These are phyloP conservation scores for Sugiyamaella xylanicola DNA, from an alignment of 1,139 yeast species.

Conservation along the genomic window DNA sequence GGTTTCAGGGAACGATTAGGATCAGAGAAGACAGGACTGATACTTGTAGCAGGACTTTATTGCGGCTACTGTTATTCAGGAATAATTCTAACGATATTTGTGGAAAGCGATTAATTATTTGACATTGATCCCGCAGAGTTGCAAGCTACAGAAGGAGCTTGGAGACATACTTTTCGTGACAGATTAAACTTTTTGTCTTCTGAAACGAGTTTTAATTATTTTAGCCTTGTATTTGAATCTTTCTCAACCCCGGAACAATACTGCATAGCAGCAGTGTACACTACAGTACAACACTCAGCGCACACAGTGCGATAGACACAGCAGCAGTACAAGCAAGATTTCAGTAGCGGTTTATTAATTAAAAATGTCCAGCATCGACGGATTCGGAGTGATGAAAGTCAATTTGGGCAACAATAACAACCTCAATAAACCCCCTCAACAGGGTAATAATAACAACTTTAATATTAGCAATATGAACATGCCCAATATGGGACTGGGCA, in stretches of 20 bases:
- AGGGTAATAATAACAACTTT: conserved; percentile 9
- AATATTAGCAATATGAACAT: conserved; percentile 16
- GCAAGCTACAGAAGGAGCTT: background rate
- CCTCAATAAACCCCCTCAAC: conserved; percentile 3
- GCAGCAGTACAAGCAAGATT: background rate
- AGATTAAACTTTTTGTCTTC: background rate
- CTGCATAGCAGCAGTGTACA: too few species aligned
- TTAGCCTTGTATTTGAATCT: background rate
- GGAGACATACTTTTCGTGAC: background rate
- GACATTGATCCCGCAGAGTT: too few species aligned
- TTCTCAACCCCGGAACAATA: too few species aligned
- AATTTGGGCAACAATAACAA: conserved; percentile 19
- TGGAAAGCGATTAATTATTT: too few species aligned
- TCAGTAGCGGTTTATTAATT: background rate
- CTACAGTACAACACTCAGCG: too few species aligned
- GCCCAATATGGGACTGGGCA: conserved; percentile 16
- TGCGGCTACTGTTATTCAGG: too few species aligned
- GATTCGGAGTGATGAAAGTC: conserved; percentile 27
- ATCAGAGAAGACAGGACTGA: too few species aligned
- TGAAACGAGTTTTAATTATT: background rate
- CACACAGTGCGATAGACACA: too few species aligned
- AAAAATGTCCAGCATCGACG: conserved; percentile 24
- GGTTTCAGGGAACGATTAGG: too few species aligned
- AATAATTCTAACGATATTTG: too few species aligned
- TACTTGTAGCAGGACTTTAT: too few species aligned